Percentiles rank a stretch among this genome's conserved stretches.
phyloP scores from a whole-genome alignment of 164 flowering plant species.

The Berberis thunbergii region DNA sequence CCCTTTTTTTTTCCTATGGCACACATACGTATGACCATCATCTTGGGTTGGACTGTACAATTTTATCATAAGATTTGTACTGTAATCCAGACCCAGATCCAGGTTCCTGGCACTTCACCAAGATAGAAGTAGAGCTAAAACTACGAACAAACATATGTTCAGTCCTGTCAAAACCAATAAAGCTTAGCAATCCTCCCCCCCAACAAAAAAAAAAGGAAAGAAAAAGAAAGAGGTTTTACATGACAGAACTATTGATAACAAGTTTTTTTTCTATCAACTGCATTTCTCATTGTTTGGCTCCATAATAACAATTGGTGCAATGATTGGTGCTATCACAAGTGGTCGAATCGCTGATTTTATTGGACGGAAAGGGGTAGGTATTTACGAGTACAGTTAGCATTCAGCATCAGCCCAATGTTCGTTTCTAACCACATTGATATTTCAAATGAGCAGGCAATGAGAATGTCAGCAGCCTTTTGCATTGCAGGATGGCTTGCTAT shows the following conservation, averaged over 20 bases:
- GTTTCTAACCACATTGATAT: not conserved
- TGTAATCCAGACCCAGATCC: too few species aligned
- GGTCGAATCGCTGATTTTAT: conserved; percentile 57
- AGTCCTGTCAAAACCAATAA: too few species aligned
- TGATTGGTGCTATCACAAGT: conserved; percentile 74
- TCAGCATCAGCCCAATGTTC: not conserved
- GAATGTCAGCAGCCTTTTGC: conserved; percentile 59
- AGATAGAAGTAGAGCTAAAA: too few species aligned
- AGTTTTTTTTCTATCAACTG: conserved; percentile 5
- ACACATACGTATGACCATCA: too few species aligned
- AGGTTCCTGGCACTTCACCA: too few species aligned
- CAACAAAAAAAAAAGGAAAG: too few species aligned
- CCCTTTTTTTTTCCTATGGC: too few species aligned
- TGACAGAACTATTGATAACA: not conserved
- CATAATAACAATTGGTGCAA: conserved; percentile 68
- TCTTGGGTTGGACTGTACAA: too few species aligned
- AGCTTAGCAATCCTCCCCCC: too few species aligned
- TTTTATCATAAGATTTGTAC: too few species aligned
- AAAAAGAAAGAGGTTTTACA: too few species aligned
- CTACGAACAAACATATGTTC: too few species aligned
- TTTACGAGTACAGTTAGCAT: not conserved
- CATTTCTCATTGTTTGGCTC: conserved; percentile 77
- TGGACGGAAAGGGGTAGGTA: conserved; percentile 58
- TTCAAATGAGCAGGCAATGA: conserved; percentile 53
- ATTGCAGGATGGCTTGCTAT: conserved; percentile 76